Conservation (phyloP, 2,329 filamentous ascomycete genomes). For the Paracamarosporium sp. region DNA sequence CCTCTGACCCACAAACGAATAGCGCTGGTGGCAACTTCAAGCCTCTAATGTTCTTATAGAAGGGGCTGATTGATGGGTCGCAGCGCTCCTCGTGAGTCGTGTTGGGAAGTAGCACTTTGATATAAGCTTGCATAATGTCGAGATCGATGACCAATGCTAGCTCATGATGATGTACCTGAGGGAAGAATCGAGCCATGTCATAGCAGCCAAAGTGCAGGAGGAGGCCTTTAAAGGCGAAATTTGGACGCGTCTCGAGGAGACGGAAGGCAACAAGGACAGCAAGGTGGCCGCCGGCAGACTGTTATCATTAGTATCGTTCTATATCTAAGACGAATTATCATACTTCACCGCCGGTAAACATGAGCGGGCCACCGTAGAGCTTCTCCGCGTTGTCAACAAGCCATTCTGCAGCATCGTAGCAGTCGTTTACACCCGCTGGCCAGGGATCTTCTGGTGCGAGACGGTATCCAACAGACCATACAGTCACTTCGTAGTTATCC, state of each 20-base stretch:
- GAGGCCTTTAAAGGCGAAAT: conserved; percentile 56
- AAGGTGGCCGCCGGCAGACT: conserved; percentile 61
- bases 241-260: conserved; percentile 47
- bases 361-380: conserved; percentile 51
- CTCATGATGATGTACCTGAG: conserved; percentile 48
- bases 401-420: conserved; percentile 63
- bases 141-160: conserved; percentile 53
- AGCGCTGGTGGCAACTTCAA: conserved; percentile 58
- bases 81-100: conserved; percentile 50
- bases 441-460: conserved; percentile 66
- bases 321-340: conserved; percentile 6
- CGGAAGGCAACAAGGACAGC: conserved; percentile 55
- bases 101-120: conserved; percentile 54
- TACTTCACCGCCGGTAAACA: conserved; percentile 51
- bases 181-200: conserved; percentile 55
- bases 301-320: not conserved
- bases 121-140: conserved; percentile 55
- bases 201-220: conserved; percentile 62
- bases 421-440: conserved; percentile 62
- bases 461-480: conserved; percentile 65
- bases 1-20: conserved; percentile 62
- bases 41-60: conserved; percentile 54
- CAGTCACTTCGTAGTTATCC: conserved; percentile 55
- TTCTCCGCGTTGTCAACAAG: conserved; percentile 56
- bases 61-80: conserved; percentile 56